Evolutionary conservation across 768 basidiomycete species (phyloP), one percentile per base, ranked within the genome.

Genomic region (Suillus luteus): DNA sequence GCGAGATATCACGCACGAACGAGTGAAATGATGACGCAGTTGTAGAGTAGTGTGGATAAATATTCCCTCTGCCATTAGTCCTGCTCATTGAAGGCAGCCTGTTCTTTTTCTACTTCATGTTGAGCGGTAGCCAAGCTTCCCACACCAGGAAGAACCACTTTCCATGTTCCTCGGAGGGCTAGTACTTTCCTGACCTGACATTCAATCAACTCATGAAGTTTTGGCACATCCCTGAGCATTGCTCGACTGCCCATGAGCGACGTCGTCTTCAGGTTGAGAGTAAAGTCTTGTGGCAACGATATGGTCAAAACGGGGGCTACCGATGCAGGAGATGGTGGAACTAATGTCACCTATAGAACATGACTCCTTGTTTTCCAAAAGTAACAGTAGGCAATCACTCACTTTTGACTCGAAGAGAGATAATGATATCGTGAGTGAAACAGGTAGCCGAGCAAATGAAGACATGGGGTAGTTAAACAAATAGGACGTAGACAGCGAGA

Each of bases 181-280:
- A 91, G 79, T 22, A 86, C 80, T 55, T 84, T 83, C 46, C 92
- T 83, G 0, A 97, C 85, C 75, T 96, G 92, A 67, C 90, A 85
- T 66, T 92, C 85, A 59, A 99, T 93, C 59, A 99, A 82, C 73
- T 99, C 96, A 68, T 99, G 96, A 17, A 99, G 81, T 76, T 99
- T 99, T 31, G 97, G 96, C 1, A 99, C 92, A 71, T 99, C 95
- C 64, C 94, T 95, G 1, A 99, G 83, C 77, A 98, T 97, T n/a
- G 97, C 96, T 52, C 96, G 88, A 67, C 93, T 95, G 22, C 97
- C 97, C 81, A 99, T 89, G 5, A 98, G 83, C 33, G 95, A 98
- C 8, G 89, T 93, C 12, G 93, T 95, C 58, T 89, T 86, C 49
- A 99, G 81, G 69, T 91, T 87, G 22, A 99, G 86, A 17, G 86